phyloP scores from a whole-genome alignment of 768 basidiomycete genomes.

The Calocybe cyanea region DNA sequence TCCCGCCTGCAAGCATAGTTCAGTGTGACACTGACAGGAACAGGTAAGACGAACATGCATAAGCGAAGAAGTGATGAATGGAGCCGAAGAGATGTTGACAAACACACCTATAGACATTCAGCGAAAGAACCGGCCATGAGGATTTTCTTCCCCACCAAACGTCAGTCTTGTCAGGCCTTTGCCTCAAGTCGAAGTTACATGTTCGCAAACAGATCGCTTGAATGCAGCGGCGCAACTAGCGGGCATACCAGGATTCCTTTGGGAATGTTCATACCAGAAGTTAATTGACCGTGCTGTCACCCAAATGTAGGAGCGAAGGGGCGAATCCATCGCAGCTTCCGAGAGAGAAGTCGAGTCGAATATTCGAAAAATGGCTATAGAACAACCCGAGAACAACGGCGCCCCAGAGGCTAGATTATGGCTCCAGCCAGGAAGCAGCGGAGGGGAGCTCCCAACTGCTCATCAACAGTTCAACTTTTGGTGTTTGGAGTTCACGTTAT shows the following conservation, averaged over 20 bases:
- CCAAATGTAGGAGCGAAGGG: neutral
- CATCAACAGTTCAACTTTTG: neutral
- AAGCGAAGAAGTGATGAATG: too few relatives aligned
- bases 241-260: neutral
- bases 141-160: neutral
- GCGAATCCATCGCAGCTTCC: neutral
- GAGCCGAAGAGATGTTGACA: slow-evolving; percentile 3
- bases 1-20: too few relatives aligned
- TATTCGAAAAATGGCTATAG: neutral
- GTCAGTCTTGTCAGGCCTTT: neutral
- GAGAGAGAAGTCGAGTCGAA: neutral
- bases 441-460: neutral
- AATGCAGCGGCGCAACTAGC: neutral
- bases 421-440: neutral
- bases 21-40: too few relatives aligned
- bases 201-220: neutral
- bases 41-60: too few relatives aligned
- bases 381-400: slow-evolving; percentile 3
- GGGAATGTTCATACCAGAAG: neutral
- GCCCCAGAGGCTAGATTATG: neutral
- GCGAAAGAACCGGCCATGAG: too few relatives aligned
- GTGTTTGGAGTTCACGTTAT: neutral
- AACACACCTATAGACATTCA: neutral
- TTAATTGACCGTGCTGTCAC: neutral
- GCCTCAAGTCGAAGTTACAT: too few relatives aligned